phyloP scores from a whole-genome alignment of 2,329 filamentous ascomycete species.

The Fusarium nodosum region DNA sequence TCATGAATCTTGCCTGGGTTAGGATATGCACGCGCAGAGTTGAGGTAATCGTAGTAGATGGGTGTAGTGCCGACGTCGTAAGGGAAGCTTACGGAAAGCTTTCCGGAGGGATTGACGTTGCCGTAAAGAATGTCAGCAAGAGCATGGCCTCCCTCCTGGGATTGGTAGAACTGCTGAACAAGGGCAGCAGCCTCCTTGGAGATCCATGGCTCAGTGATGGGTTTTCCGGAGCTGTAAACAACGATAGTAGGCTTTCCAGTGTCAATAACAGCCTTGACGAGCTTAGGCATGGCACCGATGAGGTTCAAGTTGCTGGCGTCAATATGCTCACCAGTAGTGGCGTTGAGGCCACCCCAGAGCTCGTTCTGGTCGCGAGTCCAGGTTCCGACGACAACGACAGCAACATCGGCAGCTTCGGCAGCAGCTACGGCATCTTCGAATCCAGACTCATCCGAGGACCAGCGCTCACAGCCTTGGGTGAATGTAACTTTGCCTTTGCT shows the following conservation, averaged over 20 bases:
- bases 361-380: constrained; percentile 81
- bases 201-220: constrained; percentile 80
- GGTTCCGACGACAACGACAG: constrained; percentile 80
- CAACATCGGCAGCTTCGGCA: constrained; percentile 76
- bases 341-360: constrained; percentile 78
- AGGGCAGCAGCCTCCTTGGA: constrained; percentile 73
- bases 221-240: constrained; percentile 78
- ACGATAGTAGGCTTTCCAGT: constrained; percentile 77
- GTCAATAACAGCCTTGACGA: constrained; percentile 75
- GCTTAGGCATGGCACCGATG: constrained; percentile 76
- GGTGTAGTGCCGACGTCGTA: constrained; percentile 75
- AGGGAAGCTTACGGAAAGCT: constrained; percentile 76
- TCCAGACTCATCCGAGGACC: constrained; percentile 77
- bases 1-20: constrained; percentile 66
- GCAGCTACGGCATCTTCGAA: constrained; percentile 76
- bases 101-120: constrained; percentile 74
- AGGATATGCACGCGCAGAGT: constrained; percentile 69
- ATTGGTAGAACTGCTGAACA: constrained; percentile 81
- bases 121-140: constrained; percentile 76
- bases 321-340: constrained; percentile 81
- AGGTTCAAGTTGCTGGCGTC: constrained; percentile 74
- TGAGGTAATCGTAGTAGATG: constrained; percentile 79
- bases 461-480: constrained; percentile 78
- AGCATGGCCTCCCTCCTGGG: constrained; percentile 75
- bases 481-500: constrained; percentile 74